A percentile compares a stretch with the other conserved stretches of the same genome.
Evolutionary conservation across 2,329 filamentous ascomycete species (phyloP).

Genomic region (Hymenoscyphus salicellus): DNA sequence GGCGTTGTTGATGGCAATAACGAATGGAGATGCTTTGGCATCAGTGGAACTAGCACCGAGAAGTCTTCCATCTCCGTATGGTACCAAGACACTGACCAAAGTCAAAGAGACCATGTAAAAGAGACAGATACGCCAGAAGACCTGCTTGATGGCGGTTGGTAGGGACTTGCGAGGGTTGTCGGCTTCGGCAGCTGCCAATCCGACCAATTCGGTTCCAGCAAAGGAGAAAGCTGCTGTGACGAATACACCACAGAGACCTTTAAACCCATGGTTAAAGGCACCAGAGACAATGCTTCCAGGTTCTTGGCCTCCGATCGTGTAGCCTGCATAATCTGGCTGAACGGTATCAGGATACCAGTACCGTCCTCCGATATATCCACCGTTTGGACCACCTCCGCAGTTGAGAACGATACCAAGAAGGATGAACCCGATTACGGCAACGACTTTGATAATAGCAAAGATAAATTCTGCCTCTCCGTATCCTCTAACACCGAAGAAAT

Average conservation of each 20-base stretch:
- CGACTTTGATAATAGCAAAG: conserved; percentile 81
- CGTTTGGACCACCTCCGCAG: conserved; percentile 51
- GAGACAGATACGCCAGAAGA: conserved; percentile 53
- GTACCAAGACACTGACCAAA: conserved; percentile 50
- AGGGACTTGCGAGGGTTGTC: conserved; percentile 48
- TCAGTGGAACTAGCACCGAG: conserved; percentile 36
- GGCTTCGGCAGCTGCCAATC: conserved; percentile 51
- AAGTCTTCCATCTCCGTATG: conserved; percentile 43
- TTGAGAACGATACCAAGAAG: conserved; percentile 60
- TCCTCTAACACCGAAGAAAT: conserved; percentile 81
- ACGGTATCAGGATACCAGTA: conserved; percentile 57
- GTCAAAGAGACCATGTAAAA: conserved; percentile 54
- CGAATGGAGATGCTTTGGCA: conserved; percentile 50
- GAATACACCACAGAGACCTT: conserved; percentile 51
- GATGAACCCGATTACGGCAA: conserved; percentile 61
- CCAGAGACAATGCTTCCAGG: conserved; percentile 26
- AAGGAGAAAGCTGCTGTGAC: conserved; percentile 52
- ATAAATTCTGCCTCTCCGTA: conserved; percentile 88
- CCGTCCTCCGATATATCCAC: conserved; percentile 57
- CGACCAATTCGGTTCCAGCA: conserved; percentile 51
- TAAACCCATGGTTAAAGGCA: conserved; percentile 48
- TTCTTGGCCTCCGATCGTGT: conserved; percentile 30
- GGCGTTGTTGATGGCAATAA: conserved; percentile 55
- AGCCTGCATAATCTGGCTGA: conserved; percentile 40
- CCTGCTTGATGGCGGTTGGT: conserved; percentile 51